Percentiles rank a stretch among this genome's conserved stretches.
phyloP scores from a whole-genome alignment of 257 asterid species.

The Nicotiana sylvestris region DNA sequence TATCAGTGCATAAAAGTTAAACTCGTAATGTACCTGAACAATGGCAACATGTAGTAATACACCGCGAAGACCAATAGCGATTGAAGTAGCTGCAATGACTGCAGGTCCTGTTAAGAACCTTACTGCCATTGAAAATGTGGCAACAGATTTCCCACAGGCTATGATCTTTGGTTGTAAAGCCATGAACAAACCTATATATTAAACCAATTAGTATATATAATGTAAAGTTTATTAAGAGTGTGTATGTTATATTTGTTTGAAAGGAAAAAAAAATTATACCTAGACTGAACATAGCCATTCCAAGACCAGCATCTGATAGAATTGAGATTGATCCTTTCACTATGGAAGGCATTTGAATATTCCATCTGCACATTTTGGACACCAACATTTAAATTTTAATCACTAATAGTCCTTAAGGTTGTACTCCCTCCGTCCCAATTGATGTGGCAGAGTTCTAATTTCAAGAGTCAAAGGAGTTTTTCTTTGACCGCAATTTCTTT shows the following conservation, averaged over 20 bases:
- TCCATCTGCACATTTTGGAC: conserved; percentile 46
- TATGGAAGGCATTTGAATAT: conserved; percentile 81
- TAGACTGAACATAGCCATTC: conserved; percentile 97
- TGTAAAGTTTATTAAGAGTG: background rate
- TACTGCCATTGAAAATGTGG: conserved; percentile 87
- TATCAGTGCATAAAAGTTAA: background rate
- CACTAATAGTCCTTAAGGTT: no score
- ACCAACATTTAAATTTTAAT: background rate
- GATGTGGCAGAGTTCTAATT: no score
- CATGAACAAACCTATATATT: conserved; percentile 69
- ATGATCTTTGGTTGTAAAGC: conserved; percentile 92
- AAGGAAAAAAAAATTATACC: conserved; percentile 22
- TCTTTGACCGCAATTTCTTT: no score
- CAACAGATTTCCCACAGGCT: conserved; percentile 84
- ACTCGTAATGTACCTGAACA: conserved; percentile 54
- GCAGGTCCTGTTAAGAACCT: conserved; percentile 96
- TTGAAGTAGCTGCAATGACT: conserved; percentile 89
- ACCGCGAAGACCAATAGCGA: conserved; percentile 84
- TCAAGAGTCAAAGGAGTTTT: no score
- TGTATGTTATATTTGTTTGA: background rate
- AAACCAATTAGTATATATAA: background rate
- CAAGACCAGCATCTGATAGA: conserved; percentile 92
- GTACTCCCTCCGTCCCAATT: no score
- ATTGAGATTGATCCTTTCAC: conserved; percentile 85
- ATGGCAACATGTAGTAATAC: conserved; percentile 80